Evolutionary conservation across 23 red algal genomes (phyloP).

Genomic region (Gracilariopsis chorda): DNA sequence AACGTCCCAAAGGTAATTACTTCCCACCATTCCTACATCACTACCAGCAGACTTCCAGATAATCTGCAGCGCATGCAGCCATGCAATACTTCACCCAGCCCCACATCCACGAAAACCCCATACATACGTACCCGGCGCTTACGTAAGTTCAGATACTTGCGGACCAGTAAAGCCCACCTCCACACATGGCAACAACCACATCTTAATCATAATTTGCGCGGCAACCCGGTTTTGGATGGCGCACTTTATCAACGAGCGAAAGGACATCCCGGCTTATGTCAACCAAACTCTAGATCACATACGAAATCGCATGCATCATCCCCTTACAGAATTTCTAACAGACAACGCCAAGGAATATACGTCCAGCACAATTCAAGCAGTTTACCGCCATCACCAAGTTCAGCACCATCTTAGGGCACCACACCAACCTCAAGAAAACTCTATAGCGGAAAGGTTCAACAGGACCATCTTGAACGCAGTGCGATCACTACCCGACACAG

Average conservation of each 20-base stretch:
- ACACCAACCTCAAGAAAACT: neutral
- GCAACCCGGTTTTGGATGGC: neutral
- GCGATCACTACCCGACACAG: neutral
- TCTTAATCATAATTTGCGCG: neutral
- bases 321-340: neutral
- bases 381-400: neutral
- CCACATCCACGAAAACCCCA: neutral
- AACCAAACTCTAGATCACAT: neutral
- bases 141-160: neutral
- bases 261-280: neutral
- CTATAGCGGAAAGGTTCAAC: neutral
- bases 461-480: neutral
- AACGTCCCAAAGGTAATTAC: too few species aligned
- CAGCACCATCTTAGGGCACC: neutral
- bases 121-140: neutral
- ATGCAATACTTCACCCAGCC: too few species aligned
- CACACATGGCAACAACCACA: neutral
- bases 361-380: neutral
- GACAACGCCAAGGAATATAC: neutral
- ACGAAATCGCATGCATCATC: neutral
- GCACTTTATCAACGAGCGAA: neutral
- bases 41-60: too few species aligned
- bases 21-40: too few species aligned
- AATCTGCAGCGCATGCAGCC: too few species aligned
- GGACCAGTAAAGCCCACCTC: neutral